phyloP scores from a whole-genome alignment of 805 yeast genomes.

The Yamadazyma akitaensis region DNA sequence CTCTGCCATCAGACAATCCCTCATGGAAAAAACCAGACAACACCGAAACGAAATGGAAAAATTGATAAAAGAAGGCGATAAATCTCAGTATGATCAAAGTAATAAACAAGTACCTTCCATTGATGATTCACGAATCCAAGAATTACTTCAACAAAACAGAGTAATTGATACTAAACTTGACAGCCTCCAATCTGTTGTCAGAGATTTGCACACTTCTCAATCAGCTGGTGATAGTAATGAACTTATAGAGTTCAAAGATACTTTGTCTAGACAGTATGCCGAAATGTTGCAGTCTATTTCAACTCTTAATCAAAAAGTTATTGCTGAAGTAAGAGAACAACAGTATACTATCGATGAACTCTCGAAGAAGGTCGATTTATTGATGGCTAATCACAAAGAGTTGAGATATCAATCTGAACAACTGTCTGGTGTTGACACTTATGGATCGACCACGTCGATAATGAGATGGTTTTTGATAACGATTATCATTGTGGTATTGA shows the following conservation, averaged over 20 bases:
- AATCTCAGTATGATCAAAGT: not conserved
- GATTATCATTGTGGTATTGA: conserved; percentile 34
- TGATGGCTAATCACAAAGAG: conserved; percentile 40
- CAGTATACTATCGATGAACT: conserved; percentile 33
- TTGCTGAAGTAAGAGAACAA: conserved; percentile 42
- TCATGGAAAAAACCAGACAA: conserved; percentile 34
- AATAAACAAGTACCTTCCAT: not conserved
- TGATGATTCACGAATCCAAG: not conserved
- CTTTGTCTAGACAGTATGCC: conserved; percentile 28
- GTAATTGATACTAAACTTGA: conserved; percentile 1
- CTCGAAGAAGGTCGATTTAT: conserved; percentile 36
- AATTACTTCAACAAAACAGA: conserved; percentile 3
- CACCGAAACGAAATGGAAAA: conserved; percentile 14
- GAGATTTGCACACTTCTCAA: not conserved
- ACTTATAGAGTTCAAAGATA: conserved; percentile 24
- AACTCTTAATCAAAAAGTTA: conserved; percentile 32
- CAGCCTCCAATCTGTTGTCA: not conserved
- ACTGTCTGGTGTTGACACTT: conserved; percentile 6
- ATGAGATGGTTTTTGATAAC: conserved; percentile 42
- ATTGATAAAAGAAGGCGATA: not conserved
- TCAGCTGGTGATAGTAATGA: not conserved
- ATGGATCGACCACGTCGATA: conserved; percentile 6
- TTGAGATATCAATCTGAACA: conserved; percentile 26
- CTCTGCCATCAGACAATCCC: conserved; percentile 28
- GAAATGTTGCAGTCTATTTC: conserved; percentile 31